Percentiles rank a stretch among this genome's conserved stretches.
Conservation (phyloP, 2,329 filamentous ascomycete species). For the Septoria linicola region DNA sequence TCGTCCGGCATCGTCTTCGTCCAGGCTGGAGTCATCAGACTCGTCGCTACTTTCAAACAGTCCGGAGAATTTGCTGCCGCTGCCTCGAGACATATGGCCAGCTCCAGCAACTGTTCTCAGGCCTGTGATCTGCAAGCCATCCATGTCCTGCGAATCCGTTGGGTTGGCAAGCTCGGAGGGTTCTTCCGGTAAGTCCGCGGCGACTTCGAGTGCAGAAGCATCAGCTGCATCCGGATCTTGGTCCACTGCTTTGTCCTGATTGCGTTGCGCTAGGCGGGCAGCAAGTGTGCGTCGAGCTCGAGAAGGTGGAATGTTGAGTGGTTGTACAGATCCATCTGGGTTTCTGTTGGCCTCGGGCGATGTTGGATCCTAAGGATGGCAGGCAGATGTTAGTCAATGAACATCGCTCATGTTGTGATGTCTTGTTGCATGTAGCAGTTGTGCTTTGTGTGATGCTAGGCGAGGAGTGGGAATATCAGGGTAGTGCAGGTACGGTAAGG, state of each 20-base stretch:
- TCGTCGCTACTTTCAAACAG: slow-evolving; percentile 35
- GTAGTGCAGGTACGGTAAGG: neutral
- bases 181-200: slow-evolving; percentile 35
- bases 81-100: slow-evolving; percentile 13
- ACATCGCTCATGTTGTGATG: slow-evolving; percentile 2
- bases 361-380: slow-evolving; percentile 1
- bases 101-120: slow-evolving; percentile 24
- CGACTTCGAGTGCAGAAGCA: slow-evolving; percentile 32
- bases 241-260: slow-evolving; percentile 35
- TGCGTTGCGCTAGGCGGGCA: slow-evolving; percentile 67
- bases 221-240: slow-evolving; percentile 37
- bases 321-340: slow-evolving; percentile 56
- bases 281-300: slow-evolving; percentile 86
- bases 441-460: neutral
- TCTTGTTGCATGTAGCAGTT: neutral
- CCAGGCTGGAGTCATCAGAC: slow-evolving; percentile 23
- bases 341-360: slow-evolving; percentile 29
- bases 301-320: slow-evolving; percentile 81
- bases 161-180: slow-evolving; percentile 21
- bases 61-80: slow-evolving; percentile 29
- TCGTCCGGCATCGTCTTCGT: slow-evolving; percentile 36
- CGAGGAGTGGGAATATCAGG: neutral
- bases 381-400: slow-evolving; percentile 11
- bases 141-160: slow-evolving; percentile 13
- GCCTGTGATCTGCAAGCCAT: slow-evolving; percentile 31